A percentile compares a stretch with the other conserved stretches of the same genome.
These are phyloP conservation scores for Pichia thaimueangensis DNA, from an alignment of 805 yeast genomes.

Conservation along the genomic window DNA sequence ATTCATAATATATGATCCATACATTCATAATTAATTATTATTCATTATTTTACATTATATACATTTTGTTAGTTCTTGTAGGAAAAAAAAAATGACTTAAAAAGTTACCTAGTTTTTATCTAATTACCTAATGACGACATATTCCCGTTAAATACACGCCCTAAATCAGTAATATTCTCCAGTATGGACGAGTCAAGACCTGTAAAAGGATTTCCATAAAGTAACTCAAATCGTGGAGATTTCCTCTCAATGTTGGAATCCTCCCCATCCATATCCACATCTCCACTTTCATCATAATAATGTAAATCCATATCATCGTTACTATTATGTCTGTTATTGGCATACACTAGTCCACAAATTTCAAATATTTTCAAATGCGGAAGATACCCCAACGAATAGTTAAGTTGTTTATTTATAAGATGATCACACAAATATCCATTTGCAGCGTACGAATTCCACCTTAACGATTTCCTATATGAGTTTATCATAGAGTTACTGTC, in stretches of 20 bases:
- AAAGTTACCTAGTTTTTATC: no score
- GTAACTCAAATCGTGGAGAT: slow-evolving; percentile 16
- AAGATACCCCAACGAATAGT: slow-evolving; percentile 17
- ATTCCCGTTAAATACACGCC: slow-evolving; percentile 21
- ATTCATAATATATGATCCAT: background rate
- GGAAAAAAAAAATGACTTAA: no score
- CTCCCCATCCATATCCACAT: background rate
- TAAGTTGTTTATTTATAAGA: slow-evolving; percentile 21
- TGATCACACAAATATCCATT: slow-evolving; percentile 28
- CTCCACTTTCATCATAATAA: background rate
- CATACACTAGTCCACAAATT: slow-evolving; percentile 28
- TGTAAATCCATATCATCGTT: background rate
- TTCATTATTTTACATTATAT: background rate
- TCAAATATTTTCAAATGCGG: slow-evolving; percentile 24
- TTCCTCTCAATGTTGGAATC: no score
- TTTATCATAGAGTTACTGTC: slow-evolving; percentile 12
- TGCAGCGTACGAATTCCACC: slow-evolving; percentile 8
- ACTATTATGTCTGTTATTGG: background rate
- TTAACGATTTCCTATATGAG: slow-evolving; percentile 17
- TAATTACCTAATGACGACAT: background rate
- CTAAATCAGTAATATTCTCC: slow-evolving; percentile 23
- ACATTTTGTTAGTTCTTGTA: no score
- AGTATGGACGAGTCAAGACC: slow-evolving; percentile 19
- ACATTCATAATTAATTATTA: background rate
- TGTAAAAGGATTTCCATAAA: slow-evolving; percentile 21